A percentile compares a stretch with the other conserved stretches of the same genome.
Evolutionary conservation across 306 rosid genomes (phyloP).

Genomic region (Psophocarpus tetragonolobus): DNA sequence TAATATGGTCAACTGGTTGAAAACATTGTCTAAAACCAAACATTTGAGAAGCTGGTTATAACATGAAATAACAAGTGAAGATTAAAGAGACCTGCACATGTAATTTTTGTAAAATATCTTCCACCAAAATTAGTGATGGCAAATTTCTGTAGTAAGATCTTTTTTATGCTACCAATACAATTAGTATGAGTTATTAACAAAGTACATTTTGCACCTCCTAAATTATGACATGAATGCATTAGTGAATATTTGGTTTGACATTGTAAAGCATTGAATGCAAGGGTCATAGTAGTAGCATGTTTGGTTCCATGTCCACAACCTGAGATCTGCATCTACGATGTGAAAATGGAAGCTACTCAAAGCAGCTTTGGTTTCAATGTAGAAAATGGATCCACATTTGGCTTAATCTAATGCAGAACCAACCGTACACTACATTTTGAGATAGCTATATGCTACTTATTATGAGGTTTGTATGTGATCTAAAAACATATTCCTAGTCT

Average conservation of each 20-base stretch:
- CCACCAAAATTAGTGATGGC: not conserved
- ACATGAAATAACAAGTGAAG: not conserved
- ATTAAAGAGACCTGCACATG: not conserved
- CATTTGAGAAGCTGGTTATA: not conserved
- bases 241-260: not conserved
- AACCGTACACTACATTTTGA: no score
- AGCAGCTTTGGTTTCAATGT: no score
- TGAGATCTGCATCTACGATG: no score
- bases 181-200: not conserved
- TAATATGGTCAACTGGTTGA: not conserved
- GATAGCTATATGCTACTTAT: not conserved
- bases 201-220: slow-evolving; percentile 2
- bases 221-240: not conserved
- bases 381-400: no score
- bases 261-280: not conserved
- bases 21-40: not conserved
- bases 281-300: no score
- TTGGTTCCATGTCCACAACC: no score
- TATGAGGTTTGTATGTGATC: not conserved
- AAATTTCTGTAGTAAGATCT: not conserved
- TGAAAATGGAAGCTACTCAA: no score
- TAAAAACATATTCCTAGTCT: not conserved
- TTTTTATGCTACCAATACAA: not conserved
- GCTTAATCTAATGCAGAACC: no score
- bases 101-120: not conserved